These are phyloP conservation scores for Kodamaea jinghongensis DNA, from an alignment of 805 yeast species.

Conservation along the genomic window DNA sequence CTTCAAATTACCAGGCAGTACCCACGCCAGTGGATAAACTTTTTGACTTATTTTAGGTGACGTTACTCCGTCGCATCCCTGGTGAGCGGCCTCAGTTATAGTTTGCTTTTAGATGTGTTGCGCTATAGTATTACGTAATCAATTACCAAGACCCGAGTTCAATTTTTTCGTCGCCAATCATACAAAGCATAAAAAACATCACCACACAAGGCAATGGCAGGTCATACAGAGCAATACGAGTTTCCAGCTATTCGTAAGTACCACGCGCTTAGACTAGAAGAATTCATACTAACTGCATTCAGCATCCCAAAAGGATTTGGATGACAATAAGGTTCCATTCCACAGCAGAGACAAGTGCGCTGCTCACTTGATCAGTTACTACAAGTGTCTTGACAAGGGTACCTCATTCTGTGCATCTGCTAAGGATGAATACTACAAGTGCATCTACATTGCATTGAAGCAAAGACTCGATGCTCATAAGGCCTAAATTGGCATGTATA, in stretches of 20 bases:
- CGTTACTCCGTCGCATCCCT: too few relatives aligned
- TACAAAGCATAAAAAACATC: not conserved
- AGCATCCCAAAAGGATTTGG: conserved; percentile 33
- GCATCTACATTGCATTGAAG: conserved; percentile 42
- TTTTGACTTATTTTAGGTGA: too few relatives aligned
- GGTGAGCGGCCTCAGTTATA: too few relatives aligned
- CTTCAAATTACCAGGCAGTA: too few relatives aligned
- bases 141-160: too few relatives aligned
- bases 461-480: conserved; percentile 30
- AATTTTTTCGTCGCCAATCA: too few relatives aligned
- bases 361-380: conserved; percentile 40
- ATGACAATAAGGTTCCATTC: conserved; percentile 41
- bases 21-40: too few relatives aligned
- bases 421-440: conserved; percentile 44
- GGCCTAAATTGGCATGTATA: conserved; percentile 1
- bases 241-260: conserved; percentile 17
- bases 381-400: conserved; percentile 44
- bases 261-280: not conserved
- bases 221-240: conserved; percentile 13
- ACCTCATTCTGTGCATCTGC: conserved; percentile 37
- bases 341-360: conserved; percentile 46
- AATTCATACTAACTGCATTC: conserved; percentile 8
- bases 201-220: conserved; percentile 11
- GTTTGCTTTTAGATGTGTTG: too few relatives aligned
- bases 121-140: too few relatives aligned